These are phyloP conservation scores for Ogataea degrootiae DNA, from an alignment of 805 yeast genomes.

Conservation along the genomic window DNA sequence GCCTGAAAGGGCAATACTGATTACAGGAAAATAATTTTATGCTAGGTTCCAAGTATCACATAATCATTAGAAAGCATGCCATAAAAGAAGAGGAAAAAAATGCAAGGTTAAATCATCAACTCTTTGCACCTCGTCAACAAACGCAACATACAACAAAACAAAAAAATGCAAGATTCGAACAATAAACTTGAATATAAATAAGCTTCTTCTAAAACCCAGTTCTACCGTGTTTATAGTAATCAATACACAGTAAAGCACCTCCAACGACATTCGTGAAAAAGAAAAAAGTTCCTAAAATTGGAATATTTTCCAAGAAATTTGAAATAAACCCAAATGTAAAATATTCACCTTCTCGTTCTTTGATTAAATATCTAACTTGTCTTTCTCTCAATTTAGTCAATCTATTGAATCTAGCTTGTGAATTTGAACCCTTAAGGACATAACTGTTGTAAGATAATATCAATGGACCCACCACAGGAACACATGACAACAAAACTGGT, in stretches of 20 bases:
- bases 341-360: conserved; percentile 35
- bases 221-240: conserved; percentile 19
- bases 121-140: too few relatives aligned
- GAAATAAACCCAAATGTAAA: conserved; percentile 50
- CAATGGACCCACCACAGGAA: conserved; percentile 25
- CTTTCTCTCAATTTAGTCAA: conserved; percentile 22
- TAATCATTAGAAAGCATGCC: too few relatives aligned
- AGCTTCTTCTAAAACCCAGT: conserved; percentile 5
- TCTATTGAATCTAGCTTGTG: conserved; percentile 20
- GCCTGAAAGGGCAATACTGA: too few relatives aligned
- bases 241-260: conserved; percentile 57
- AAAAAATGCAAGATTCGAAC: background rate
- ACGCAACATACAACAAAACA: too few relatives aligned
- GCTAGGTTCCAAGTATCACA: too few relatives aligned
- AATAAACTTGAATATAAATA: background rate
- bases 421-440: conserved; percentile 11
- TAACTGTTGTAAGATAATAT: conserved; percentile 15
- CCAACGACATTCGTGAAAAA: conserved; percentile 59
- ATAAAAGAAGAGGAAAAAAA: too few relatives aligned
- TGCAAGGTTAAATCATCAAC: too few relatives aligned
- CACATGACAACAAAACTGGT: conserved; percentile 12
- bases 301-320: conserved; percentile 43
- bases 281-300: conserved; percentile 43
- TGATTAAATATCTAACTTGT: conserved; percentile 21
- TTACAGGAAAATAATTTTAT: too few relatives aligned